Conservation (phyloP, 805 yeast species). For the Nakazawaea molendinolei region DNA sequence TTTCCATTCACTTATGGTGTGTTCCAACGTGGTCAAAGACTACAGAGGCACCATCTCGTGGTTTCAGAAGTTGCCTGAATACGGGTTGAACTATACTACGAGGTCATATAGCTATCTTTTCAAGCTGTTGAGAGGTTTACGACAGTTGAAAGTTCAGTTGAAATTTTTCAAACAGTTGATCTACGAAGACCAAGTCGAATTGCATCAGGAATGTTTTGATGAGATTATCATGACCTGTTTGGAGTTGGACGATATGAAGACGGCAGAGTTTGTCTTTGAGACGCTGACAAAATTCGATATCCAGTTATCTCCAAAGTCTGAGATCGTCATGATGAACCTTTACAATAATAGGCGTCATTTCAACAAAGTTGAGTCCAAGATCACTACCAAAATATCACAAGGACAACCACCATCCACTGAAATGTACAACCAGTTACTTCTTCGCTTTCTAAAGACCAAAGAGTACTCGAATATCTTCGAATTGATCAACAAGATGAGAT, state of each 20-base stretch:
- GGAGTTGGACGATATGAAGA: conserved; percentile 3
- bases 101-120: conserved; percentile 29
- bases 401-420: conserved; percentile 16
- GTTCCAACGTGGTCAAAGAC: conserved; percentile 31
- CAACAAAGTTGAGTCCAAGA: conserved; percentile 6
- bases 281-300: not conserved
- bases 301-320: not conserved
- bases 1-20: conserved; percentile 36
- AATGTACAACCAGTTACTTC: conserved; percentile 19
- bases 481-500: conserved; percentile 20
- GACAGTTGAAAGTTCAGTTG: conserved; percentile 29
- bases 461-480: conserved; percentile 20
- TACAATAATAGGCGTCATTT: conserved; percentile 1
- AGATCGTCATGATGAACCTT: conserved; percentile 9
- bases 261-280: conserved; percentile 5
- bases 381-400: conserved; percentile 16
- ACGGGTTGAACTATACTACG: conserved; percentile 21
- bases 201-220: conserved; percentile 1
- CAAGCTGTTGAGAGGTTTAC: conserved; percentile 27
- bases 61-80: conserved; percentile 28
- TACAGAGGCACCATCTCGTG: conserved; percentile 28
- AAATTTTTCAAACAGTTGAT: conserved; percentile 18
- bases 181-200: conserved; percentile 3
- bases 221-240: conserved; percentile 12
- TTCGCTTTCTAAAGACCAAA: conserved; percentile 20